These are phyloP conservation scores for Pseudocercospora pini-densiflorae DNA, from an alignment of 2,329 filamentous ascomycete genomes.

Conservation along the genomic window DNA sequence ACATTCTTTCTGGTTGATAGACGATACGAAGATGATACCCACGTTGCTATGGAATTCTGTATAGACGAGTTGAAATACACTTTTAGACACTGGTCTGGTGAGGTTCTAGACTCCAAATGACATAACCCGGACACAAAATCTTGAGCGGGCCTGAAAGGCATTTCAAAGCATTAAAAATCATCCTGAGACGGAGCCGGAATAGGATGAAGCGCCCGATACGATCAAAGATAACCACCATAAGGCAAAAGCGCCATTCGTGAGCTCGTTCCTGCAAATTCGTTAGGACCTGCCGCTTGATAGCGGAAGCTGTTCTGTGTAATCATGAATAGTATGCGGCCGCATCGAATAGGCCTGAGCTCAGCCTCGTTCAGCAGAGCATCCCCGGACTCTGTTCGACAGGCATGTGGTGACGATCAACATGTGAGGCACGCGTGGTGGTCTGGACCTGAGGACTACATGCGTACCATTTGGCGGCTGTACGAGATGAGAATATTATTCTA, in stretches of 20 bases:
- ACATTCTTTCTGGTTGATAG: neutral
- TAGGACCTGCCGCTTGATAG: neutral
- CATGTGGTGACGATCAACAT: neutral
- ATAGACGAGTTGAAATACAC: neutral
- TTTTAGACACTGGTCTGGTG: too few relatives aligned
- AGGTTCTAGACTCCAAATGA: neutral
- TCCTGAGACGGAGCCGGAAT: neutral
- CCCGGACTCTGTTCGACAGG: neutral
- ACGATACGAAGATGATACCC: neutral
- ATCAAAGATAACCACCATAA: neutral
- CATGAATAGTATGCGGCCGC: neutral
- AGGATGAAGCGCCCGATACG: neutral
- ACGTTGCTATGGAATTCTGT: neutral
- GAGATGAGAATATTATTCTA: neutral
- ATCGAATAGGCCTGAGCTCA: neutral
- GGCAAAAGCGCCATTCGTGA: neutral
- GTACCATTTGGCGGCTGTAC: too few relatives aligned
- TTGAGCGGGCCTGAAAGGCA: neutral
- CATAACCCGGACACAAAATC: too few relatives aligned
- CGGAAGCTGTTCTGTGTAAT: neutral
- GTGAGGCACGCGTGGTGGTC: too few relatives aligned
- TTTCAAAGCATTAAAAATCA: neutral
- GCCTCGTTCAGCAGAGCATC: neutral
- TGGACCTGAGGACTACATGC: too few relatives aligned
- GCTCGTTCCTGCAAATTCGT: neutral